A percentile compares a stretch with the other conserved stretches of the same genome.
Evolutionary conservation across 176 grass and related monocot genomes (phyloP).

Genomic region (Phyllostachys edulis): DNA sequence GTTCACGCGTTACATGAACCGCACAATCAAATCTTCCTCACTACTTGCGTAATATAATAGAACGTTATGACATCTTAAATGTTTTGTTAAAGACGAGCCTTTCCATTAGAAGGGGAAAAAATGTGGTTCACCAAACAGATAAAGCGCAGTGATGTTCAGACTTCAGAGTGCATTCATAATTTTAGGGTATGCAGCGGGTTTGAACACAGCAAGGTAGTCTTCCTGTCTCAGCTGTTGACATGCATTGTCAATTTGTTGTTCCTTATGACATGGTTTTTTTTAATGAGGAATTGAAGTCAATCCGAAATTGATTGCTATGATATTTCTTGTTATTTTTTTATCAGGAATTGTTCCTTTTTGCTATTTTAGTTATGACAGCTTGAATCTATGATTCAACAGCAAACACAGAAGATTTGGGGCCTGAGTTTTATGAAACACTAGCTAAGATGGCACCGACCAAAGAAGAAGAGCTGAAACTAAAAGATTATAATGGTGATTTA

Average conservation of each 20-base stretch:
- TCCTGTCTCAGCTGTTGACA: background rate
- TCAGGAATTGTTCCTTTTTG: background rate
- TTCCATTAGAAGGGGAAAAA: background rate
- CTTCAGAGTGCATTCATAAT: background rate
- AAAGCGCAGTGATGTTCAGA: background rate
- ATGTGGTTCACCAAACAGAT: background rate
- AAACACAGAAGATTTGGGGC: constrained; percentile 44
- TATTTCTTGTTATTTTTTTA: background rate
- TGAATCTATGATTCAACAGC: constrained; percentile 47
- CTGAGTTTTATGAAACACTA: constrained; percentile 68
- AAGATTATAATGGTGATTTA: constrained; percentile 51
- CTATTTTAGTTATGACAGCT: constrained; percentile 26
- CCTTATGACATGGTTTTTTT: background rate
- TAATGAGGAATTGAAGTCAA: background rate
- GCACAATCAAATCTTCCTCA: constrained; percentile 2
- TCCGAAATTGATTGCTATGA: background rate
- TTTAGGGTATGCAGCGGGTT: background rate
- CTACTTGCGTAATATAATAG: background rate
- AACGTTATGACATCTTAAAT: background rate
- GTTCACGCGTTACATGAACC: background rate
- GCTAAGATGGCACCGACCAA: constrained; percentile 77
- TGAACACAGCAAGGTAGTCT: background rate
- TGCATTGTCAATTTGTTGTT: background rate
- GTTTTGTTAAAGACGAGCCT: background rate
- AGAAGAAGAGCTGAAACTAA: constrained; percentile 67